Conservation (phyloP, 2,329 filamentous ascomycete genomes). For the Rutstroemia sp. region DNA sequence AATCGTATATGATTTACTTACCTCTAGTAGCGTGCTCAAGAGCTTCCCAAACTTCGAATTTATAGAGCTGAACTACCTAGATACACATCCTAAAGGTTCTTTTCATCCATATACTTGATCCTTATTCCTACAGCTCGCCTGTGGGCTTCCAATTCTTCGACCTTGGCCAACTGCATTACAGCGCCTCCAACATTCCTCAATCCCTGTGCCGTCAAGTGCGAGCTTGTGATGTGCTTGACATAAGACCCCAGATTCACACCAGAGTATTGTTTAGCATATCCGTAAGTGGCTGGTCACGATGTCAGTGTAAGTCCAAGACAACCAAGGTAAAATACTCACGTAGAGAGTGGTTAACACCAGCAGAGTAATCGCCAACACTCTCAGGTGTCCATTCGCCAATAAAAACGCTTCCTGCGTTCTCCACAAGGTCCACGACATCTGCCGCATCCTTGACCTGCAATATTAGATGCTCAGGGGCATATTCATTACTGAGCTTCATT, state of each 20-base stretch:
- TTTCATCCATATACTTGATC: conserved; percentile 39
- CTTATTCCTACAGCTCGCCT: conserved; percentile 64
- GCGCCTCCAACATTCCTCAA: conserved; percentile 77
- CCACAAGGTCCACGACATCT: conserved; percentile 65
- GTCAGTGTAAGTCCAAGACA: not conserved
- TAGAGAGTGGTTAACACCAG: conserved; percentile 93
- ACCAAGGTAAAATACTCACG: conserved; percentile 54
- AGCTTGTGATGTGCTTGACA: conserved; percentile 95
- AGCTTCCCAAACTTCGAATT: too few species aligned
- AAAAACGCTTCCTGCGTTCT: conserved; percentile 95
- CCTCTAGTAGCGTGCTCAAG: too few species aligned
- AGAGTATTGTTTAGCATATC: conserved; percentile 97
- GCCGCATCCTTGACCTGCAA: conserved; percentile 77
- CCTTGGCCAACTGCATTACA: conserved; percentile 90
- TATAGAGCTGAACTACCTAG: not conserved
- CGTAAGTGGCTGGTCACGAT: conserved; percentile 69
- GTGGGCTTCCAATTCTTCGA: conserved; percentile 93
- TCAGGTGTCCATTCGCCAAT: conserved; percentile 95
- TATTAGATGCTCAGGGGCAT: conserved; percentile 95
- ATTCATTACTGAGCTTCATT: conserved; percentile 80
- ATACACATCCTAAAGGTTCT: conserved; percentile 7
- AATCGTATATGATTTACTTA: too few species aligned
- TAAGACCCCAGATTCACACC: conserved; percentile 95
- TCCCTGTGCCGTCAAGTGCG: conserved; percentile 79
- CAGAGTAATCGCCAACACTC: conserved; percentile 95